Evolutionary conservation across 495 filamentous ascomycete species (phyloP).

Genomic region (Podospora appendiculata): DNA sequence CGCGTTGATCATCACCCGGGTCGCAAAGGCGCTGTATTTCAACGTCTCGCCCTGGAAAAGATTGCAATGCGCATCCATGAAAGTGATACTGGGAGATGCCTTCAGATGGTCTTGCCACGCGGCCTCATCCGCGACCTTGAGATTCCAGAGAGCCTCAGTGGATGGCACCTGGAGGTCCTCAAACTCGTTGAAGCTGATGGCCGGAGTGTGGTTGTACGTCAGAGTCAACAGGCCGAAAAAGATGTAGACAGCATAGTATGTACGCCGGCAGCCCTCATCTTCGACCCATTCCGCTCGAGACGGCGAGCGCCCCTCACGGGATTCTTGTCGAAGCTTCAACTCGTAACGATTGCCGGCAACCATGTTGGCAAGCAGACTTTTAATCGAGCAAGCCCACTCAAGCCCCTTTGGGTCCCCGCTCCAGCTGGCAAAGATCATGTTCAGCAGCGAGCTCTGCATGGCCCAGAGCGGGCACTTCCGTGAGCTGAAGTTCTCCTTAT

Average conservation of each 20-base stretch:
- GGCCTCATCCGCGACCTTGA: conserved; percentile 70
- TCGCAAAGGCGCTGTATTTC: conserved; percentile 94
- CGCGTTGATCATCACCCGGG: conserved; percentile 97
- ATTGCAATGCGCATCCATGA: conserved; percentile 88
- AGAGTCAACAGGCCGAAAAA: conserved; percentile 95
- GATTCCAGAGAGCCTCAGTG: conserved; percentile 90
- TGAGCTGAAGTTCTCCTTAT: conserved; percentile 98
- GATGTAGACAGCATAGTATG: conserved; percentile 98
- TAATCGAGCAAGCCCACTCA: conserved; percentile 98
- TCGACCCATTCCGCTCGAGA: conserved; percentile 91
- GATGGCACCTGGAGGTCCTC: conserved; percentile 88
- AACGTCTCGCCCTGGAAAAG: conserved; percentile 88
- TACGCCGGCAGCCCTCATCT: conserved; percentile 92
- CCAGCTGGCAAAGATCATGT: conserved; percentile 99
- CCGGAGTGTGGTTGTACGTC: conserved; percentile 94
- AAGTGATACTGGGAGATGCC: conserved; percentile 65
- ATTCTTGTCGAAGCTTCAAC: conserved; percentile 82
- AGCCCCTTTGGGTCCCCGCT: conserved; percentile 95
- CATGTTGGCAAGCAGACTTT: conserved; percentile 96
- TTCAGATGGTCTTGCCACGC: conserved; percentile 73
- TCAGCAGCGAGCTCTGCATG: conserved; percentile 91
- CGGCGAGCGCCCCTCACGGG: conserved; percentile 67
- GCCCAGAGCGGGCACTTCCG: conserved; percentile 95
- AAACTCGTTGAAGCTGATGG: conserved; percentile 97
- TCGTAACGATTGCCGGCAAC: conserved; percentile 96